Evolutionary conservation across 2,329 filamentous ascomycete genomes (phyloP), one percentile per base, ranked within the genome.

Genomic region (Teratosphaeria zuluensis): DNA sequence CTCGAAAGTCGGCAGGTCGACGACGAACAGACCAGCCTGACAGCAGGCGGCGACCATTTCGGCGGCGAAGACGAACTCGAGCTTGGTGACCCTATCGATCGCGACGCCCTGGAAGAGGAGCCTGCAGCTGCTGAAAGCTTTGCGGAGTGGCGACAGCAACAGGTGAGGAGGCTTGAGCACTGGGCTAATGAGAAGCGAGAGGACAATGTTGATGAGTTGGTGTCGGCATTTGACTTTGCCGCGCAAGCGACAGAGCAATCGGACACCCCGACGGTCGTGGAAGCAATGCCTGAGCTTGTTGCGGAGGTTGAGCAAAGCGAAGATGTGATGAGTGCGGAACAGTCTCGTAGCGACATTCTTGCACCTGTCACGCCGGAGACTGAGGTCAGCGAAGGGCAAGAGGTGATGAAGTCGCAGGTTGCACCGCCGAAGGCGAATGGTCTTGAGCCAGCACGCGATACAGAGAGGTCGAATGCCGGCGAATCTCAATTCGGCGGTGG

Each of bases 121-220:
- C 28, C 57, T 21, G 52, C 53, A 1, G 52, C 21, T 16, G 51
- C 24, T 16, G 9, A 12, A 35, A 59, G 30, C n/a, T 64, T 65
- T 42, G 59, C 59, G 7, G 48, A 57, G 46, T 65, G 63, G 64
- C 58, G 64, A 5, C 31, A 21, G 4, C 46, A 51, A 35, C 63
- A 65, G 35, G 60, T 56, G 5, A 56, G 51, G 16, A 16, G 16
- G 14, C 52, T 57, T 28, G 30, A 56, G n/a, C 19, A 32, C 31
- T 54, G 42, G 16, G 48, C 12, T 46, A 19, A 32, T 28, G 35
- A 28, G 9, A 62, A 59, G 54, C 56, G 58, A 56, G 28, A 46
- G 58, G 38, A 56, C 53, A 21, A 42, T 19, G 19, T 21, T 48
- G 31, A 53, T 8, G 24, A 53, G 12, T 14, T n/a, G 24, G 24